Percentiles rank a stretch among this genome's conserved stretches.
These are phyloP conservation scores for Gossypium thurberi DNA, from an alignment of 345 rosid species.

Conservation along the genomic window DNA sequence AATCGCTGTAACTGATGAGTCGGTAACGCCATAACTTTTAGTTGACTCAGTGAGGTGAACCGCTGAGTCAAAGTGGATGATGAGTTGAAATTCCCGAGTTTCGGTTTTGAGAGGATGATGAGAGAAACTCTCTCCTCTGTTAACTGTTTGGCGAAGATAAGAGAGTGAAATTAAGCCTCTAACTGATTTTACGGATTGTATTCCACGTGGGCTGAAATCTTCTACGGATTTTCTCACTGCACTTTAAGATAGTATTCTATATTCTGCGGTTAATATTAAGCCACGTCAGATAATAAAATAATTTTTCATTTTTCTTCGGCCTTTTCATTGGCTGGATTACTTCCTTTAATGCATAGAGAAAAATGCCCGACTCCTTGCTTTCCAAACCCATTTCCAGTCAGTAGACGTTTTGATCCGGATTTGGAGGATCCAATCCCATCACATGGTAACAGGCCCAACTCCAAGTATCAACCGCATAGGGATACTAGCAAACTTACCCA, in stretches of 20 bases:
- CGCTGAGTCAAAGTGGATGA: conserved; percentile 3
- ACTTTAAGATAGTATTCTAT: neutral
- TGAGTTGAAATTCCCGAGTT: neutral
- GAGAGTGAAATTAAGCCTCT: conserved; percentile 29
- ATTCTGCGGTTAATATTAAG: neutral
- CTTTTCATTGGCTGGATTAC: neutral
- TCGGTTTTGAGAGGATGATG: neutral
- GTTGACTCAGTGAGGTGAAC: conserved; percentile 32
- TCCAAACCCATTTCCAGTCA: neutral
- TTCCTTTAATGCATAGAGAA: neutral
- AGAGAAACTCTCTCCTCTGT: neutral
- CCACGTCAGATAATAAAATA: neutral
- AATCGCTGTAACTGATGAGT: conserved; percentile 56
- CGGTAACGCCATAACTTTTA: conserved; percentile 51
- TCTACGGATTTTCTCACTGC: neutral
- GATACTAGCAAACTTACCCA: no score
- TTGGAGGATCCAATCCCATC: no score
- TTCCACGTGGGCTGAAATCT: neutral
- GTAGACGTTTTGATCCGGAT: no score
- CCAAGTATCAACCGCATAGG: no score
- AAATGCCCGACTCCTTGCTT: no score
- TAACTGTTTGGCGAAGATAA: conserved; percentile 26
- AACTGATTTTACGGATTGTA: conserved; percentile 37
- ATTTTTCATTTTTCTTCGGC: neutral
- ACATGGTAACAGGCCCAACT: no score